Base-by-base conservation (phyloP, 1,284 basidiomycete genomes). In the Ceratobasidium sp. region DNA sequence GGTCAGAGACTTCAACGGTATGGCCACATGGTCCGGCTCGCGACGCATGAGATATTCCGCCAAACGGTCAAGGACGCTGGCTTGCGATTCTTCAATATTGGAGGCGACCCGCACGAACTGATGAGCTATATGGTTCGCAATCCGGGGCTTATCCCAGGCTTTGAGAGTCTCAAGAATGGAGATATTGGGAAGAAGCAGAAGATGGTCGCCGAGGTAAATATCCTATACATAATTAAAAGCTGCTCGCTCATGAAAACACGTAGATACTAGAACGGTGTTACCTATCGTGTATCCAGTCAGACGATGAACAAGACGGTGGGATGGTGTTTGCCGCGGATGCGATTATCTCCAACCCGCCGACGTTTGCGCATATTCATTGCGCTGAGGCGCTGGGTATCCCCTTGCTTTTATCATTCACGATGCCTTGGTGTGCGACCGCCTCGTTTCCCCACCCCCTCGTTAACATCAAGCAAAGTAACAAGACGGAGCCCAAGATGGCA, bases 341-440 rank as follows among this genome's bases (percentile, higher is more conserved):
- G 0, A 91, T 92, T 68, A 91, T 92, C 69, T 89, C 88, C 39
- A 92, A 92, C 81, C 91, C 91, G 12, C 90, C 91, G 0, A 87
- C 89, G 1, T 92, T 92, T 81, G 91, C 89, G 0, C 90, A 91
- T 84, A 84, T 91, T 3, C 91, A 91, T 81, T 89, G 91, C 66
- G 90, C 91, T 0, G 91, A 92, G 81, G 90, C 90, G 4, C 83
- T 92, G 3, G 91, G 90, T 1, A 86, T 92, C 55, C 91, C 91
- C 0, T 83, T 91, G 12, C 85, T 89, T 42, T 83, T 91, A 81
- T 89, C 87, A 46, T 91, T 90, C 82, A 92, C 90, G 0, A 93
- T 93, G 91, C 91, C 91, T 23, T 93, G 92, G 91, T 86, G 85
- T 55, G 87, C 91, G 0, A 93, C 91, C 0, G 86, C 88, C 3